Percentiles rank a stretch among this genome's conserved stretches.
These are phyloP conservation scores for Aspergillus puulaauensis DNA, from an alignment of 2,329 filamentous ascomycete genomes.

Conservation along the genomic window DNA sequence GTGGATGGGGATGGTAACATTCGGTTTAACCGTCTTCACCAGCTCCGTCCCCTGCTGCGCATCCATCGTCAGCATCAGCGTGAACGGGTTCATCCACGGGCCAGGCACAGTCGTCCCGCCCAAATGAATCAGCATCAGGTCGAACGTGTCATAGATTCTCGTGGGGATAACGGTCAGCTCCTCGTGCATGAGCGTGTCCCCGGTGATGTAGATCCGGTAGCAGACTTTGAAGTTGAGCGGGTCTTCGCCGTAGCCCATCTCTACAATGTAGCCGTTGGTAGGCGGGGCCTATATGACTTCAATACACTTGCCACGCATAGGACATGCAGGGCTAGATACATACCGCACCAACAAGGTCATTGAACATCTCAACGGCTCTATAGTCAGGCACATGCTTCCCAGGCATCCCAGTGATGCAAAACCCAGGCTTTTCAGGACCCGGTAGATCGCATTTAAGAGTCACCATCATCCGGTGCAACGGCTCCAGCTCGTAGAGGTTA, in stretches of 20 bases:
- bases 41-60: constrained; percentile 61
- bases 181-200: constrained; percentile 63
- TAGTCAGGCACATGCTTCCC: constrained; percentile 61
- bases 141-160: constrained; percentile 22
- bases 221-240: constrained; percentile 43
- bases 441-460: constrained; percentile 32
- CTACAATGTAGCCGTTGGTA: constrained; percentile 67
- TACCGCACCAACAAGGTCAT: constrained; percentile 49
- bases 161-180: constrained; percentile 61
- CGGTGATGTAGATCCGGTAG: constrained; percentile 65
- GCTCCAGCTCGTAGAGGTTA: constrained; percentile 55
- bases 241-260: constrained; percentile 52
- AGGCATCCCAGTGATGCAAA: constrained; percentile 63
- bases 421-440: constrained; percentile 35
- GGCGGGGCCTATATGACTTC: constrained; percentile 57
- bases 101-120: constrained; percentile 66
- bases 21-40: constrained; percentile 59
- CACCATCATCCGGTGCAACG: constrained; percentile 54
- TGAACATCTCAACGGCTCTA: constrained; percentile 40
- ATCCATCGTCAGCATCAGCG: constrained; percentile 72
- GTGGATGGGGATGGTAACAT: constrained; percentile 64
- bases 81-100: constrained; percentile 58
- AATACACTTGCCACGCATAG: too few relatives aligned
- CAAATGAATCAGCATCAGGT: constrained; percentile 66
- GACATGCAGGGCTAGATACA: background rate